phyloP scores from a whole-genome alignment of 169 alveolate species.

The Toxoplasma gondii region DNA sequence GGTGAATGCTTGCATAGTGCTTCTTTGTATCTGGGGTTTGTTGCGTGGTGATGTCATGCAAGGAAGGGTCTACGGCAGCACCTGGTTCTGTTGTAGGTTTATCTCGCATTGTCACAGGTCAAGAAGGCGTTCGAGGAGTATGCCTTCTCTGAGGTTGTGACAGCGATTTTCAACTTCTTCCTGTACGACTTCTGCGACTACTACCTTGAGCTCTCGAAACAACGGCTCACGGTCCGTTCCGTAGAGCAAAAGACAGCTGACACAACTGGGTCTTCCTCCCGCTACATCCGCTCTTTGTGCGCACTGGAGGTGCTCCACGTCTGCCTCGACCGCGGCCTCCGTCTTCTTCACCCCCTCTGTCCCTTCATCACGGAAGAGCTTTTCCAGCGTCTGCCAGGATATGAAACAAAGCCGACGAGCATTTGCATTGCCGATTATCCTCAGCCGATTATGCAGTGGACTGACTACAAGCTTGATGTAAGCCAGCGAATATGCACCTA shows the following conservation, averaged over 20 bases:
- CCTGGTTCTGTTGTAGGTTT: too few species aligned
- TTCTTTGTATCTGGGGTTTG: too few species aligned
- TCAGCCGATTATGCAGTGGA: slow-evolving; percentile 47
- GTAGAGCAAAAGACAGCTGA: not conserved
- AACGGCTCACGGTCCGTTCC: slow-evolving; percentile 36
- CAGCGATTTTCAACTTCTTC: slow-evolving; percentile 94
- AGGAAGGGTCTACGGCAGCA: too few species aligned
- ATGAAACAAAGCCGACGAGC: slow-evolving; percentile 51
- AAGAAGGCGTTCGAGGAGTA: slow-evolving; percentile 88
- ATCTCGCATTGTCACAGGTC: slow-evolving; percentile 20
- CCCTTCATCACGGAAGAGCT: slow-evolving; percentile 94
- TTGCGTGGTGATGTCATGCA: too few species aligned
- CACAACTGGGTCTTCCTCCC: not conserved
- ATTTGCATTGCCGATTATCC: slow-evolving; percentile 58
- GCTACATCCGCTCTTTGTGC: slow-evolving; percentile 48
- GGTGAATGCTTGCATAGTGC: too few species aligned
- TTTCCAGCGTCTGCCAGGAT: slow-evolving; percentile 85
- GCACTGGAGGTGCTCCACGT: slow-evolving; percentile 74
- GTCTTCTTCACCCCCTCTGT: slow-evolving; percentile 90
- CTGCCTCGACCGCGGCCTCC: slow-evolving; percentile 85
- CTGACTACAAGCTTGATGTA: slow-evolving; percentile 33
- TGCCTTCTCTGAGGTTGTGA: slow-evolving; percentile 95
- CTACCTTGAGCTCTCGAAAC: slow-evolving; percentile 95
- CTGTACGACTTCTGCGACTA: slow-evolving; percentile 97
- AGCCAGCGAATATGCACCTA: not conserved